phyloP scores from a whole-genome alignment of 2,329 filamentous ascomycete genomes.

The Metarhizium album region DNA sequence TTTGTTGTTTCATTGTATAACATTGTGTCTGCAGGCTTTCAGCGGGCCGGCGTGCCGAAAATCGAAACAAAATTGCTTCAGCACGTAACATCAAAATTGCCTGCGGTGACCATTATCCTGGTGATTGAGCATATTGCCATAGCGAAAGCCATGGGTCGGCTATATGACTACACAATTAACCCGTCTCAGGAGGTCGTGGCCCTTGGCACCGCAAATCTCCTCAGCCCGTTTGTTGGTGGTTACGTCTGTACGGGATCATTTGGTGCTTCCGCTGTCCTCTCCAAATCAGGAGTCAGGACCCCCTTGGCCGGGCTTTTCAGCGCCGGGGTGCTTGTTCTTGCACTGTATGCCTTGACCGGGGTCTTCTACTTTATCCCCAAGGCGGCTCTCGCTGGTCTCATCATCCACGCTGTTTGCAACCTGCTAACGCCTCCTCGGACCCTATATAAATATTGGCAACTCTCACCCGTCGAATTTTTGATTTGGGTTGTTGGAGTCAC shows the following conservation, averaged over 20 bases:
- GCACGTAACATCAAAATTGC: slow-evolving; percentile 50
- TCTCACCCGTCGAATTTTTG: slow-evolving; percentile 61
- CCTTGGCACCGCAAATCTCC: slow-evolving; percentile 63
- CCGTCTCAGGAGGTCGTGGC: slow-evolving; percentile 73
- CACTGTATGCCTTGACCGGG: slow-evolving; percentile 65
- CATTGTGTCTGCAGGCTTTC: slow-evolving; percentile 39
- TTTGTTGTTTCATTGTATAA: slow-evolving; percentile 7
- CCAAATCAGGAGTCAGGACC: slow-evolving; percentile 72
- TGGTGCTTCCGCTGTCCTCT: slow-evolving; percentile 68
- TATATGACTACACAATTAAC: slow-evolving; percentile 70
- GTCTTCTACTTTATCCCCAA: slow-evolving; percentile 77
- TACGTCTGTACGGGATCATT: slow-evolving; percentile 37
- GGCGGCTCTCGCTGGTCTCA: slow-evolving; percentile 60
- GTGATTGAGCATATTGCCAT: slow-evolving; percentile 79
- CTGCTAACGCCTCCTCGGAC: slow-evolving; percentile 63
- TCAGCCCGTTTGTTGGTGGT: slow-evolving; percentile 62
- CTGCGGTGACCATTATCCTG: slow-evolving; percentile 63
- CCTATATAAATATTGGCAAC: slow-evolving; percentile 67
- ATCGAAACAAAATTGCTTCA: slow-evolving; percentile 45
- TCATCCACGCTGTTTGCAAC: slow-evolving; percentile 75
- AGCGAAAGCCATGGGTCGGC: slow-evolving; percentile 68
- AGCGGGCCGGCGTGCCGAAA: slow-evolving; percentile 48
- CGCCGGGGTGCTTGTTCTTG: slow-evolving; percentile 62
- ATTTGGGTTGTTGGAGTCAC: slow-evolving; percentile 68
- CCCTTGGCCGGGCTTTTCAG: slow-evolving; percentile 72